Evolutionary conservation across 768 basidiomycete species (phyloP).

Genomic region (Suillus subluteus): DNA sequence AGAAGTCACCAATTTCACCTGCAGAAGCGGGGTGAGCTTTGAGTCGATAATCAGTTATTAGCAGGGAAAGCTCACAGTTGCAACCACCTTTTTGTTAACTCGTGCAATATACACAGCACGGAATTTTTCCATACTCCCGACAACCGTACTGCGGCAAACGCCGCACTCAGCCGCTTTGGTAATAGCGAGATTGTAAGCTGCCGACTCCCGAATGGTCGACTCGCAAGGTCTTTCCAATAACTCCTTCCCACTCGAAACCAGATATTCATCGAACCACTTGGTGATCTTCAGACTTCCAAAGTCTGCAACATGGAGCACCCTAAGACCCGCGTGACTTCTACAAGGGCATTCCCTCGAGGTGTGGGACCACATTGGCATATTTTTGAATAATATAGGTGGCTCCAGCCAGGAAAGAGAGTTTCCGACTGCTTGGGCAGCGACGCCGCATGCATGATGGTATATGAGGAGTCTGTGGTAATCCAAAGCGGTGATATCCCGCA

Average conservation of each 20-base stretch:
- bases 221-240: conserved; percentile 5
- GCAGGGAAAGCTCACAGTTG: conserved; percentile 12
- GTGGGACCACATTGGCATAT: too few relatives aligned
- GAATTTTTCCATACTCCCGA: neutral
- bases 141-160: neutral
- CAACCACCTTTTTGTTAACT: conserved; percentile 5
- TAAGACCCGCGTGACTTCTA: neutral
- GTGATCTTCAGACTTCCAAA: neutral
- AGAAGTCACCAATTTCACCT: conserved; percentile 5
- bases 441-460: conserved; percentile 45
- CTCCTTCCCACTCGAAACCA: conserved; percentile 5
- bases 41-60: too few relatives aligned
- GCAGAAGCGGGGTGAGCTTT: conserved; percentile 9
- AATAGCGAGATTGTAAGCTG: neutral
- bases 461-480: conserved; percentile 44
- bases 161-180: neutral
- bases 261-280: conserved; percentile 9
- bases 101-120: conserved; percentile 1
- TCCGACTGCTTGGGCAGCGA: conserved; percentile 5
- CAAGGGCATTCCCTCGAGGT: too few relatives aligned
- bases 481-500: conserved; percentile 45
- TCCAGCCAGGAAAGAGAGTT: neutral
- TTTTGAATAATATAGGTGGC: too few relatives aligned
- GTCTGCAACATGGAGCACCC: neutral
- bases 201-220: neutral